phyloP scores from a whole-genome alignment of 2,329 filamentous ascomycete species.

The Raffaelea arxii region DNA sequence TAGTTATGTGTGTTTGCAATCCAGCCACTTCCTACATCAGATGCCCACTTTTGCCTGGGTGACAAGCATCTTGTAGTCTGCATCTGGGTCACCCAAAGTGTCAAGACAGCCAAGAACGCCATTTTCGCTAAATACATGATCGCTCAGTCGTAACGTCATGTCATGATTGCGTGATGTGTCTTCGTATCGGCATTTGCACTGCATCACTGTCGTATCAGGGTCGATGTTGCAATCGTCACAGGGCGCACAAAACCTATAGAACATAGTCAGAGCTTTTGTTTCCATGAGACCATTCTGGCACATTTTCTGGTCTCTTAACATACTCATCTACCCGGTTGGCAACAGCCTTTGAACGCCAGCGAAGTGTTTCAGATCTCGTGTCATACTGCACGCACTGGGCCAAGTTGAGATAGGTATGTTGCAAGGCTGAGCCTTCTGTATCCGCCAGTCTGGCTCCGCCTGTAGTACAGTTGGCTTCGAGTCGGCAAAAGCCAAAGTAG shows the following conservation, averaged over 20 bases:
- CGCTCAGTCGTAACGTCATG: constrained; percentile 5
- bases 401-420: constrained; percentile 9
- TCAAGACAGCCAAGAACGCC: constrained; percentile 8
- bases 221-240: constrained; percentile 11
- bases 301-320: too few relatives aligned
- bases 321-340: not conserved
- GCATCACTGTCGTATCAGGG: constrained; percentile 5
- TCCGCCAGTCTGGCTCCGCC: constrained; percentile 6
- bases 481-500: constrained; percentile 11
- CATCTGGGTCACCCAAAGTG: constrained; percentile 1
- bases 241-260: constrained; percentile 7
- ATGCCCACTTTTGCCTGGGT: not conserved
- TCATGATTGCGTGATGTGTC: constrained; percentile 2
- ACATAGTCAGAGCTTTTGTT: not conserved
- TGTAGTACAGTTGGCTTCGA: constrained; percentile 9
- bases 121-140: constrained; percentile 6
- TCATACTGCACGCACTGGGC: constrained; percentile 10
- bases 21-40: too few relatives aligned
- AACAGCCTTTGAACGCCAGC: constrained; percentile 7
- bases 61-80: not conserved
- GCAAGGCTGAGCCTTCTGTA: not conserved
- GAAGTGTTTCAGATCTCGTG: not conserved
- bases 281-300: too few relatives aligned
- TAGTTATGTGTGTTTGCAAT: too few relatives aligned
- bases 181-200: constrained; percentile 7